A percentile compares a stretch with the other conserved stretches of the same genome.
Conservation (phyloP, 352 stramenopile genomes). For the Peronospora tabacina region DNA sequence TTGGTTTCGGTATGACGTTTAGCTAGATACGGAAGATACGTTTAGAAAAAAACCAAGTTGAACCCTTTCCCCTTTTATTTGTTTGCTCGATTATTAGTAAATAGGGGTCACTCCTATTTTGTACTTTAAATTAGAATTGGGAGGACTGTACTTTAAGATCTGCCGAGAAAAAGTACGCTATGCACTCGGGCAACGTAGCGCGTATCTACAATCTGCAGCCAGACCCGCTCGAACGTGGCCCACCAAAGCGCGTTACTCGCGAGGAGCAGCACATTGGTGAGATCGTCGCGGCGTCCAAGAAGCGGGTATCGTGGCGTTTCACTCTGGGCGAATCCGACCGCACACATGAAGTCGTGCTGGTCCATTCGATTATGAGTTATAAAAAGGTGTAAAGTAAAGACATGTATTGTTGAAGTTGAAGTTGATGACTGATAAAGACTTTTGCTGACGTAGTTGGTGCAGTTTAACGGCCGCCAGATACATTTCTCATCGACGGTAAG, state of each 20-base stretch:
- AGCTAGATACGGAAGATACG: conserved; percentile 35
- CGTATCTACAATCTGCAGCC: conserved; percentile 67
- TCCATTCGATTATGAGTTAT: conserved; percentile 81
- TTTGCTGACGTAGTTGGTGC: conserved; percentile 37
- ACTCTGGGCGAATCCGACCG: conserved; percentile 66
- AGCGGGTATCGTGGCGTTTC: conserved; percentile 78
- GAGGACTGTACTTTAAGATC: too few relatives aligned
- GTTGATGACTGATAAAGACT: conserved; percentile 4
- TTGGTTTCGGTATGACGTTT: conserved; percentile 81
- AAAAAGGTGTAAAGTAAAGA: conserved; percentile 48
- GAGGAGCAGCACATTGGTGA: conserved; percentile 77
- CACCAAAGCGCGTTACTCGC: conserved; percentile 60
- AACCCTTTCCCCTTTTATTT: conserved; percentile 3
- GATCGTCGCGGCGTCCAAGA: conserved; percentile 74
- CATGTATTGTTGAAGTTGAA: not conserved
- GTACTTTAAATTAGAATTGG: not conserved
- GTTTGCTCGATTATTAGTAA: conserved; percentile 2
- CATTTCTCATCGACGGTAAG: conserved; percentile 72
- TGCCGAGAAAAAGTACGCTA: conserved; percentile 10
- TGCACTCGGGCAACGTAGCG: conserved; percentile 50
- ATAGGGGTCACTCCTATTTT: not conserved
- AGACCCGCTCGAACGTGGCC: conserved; percentile 57
- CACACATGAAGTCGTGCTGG: conserved; percentile 64
- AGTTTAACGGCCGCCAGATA: conserved; percentile 75
- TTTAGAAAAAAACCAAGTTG: conserved; percentile 17